phyloP scores from a whole-genome alignment of 225 moss, liverwort and hornwort species.

The Rhytidiadelphus loreus region DNA sequence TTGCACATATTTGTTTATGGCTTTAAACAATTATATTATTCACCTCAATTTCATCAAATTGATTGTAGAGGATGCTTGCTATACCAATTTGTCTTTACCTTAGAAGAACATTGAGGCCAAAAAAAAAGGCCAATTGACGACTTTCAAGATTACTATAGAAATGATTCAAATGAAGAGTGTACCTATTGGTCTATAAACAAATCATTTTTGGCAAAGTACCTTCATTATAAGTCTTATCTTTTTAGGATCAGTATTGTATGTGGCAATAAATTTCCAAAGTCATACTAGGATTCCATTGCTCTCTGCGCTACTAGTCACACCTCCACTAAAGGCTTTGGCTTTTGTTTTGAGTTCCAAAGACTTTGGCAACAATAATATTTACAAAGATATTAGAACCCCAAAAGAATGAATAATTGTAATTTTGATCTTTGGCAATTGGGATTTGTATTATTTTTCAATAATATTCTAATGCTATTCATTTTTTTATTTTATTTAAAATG shows the following conservation, averaged over 20 bases:
- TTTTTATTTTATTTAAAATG: neutral
- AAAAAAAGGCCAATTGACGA: neutral
- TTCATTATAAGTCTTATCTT: rapidly evolving
- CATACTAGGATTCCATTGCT: rapidly evolving
- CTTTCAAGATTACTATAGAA: neutral
- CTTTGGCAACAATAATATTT: neutral
- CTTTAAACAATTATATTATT: neutral
- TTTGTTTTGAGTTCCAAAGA: neutral
- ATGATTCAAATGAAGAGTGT: neutral
- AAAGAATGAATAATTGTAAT: neutral
- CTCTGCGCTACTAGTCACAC: rapidly evolving
- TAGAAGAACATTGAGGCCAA: no score
- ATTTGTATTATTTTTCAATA: neutral
- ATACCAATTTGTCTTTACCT: rapidly evolving
- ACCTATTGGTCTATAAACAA: rapidly evolving
- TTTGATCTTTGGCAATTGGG: neutral
- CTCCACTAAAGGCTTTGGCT: no score
- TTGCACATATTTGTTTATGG: neutral
- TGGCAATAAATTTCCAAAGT: neutral
- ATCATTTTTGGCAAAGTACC: neutral
- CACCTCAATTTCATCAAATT: neutral
- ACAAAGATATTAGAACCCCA: no score
- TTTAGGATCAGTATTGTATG: rapidly evolving
- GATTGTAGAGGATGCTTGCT: neutral
- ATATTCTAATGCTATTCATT: neutral